Conservation (phyloP, 495 filamentous ascomycete species). For the Neurospora sp. region DNA sequence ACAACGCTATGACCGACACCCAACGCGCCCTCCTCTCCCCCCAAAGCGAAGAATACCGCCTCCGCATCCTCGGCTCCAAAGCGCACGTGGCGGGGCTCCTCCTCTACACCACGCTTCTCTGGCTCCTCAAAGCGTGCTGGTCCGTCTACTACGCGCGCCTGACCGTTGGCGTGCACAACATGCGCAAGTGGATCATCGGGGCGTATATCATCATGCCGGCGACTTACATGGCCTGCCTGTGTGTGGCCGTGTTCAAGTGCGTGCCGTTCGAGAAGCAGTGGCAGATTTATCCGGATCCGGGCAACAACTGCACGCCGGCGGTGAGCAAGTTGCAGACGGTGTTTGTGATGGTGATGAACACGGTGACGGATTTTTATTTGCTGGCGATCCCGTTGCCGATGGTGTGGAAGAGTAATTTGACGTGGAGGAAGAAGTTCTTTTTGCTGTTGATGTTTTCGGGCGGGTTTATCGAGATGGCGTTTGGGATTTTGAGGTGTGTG, state of each 20-base stretch:
- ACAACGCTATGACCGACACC: conserved; percentile 48
- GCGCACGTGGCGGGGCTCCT: conserved; percentile 52
- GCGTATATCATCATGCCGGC: conserved; percentile 41
- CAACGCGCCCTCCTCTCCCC: conserved; percentile 36
- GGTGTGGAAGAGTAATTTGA: conserved; percentile 39
- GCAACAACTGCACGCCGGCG: conserved; percentile 43
- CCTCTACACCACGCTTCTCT: conserved; percentile 46
- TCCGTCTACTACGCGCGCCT: conserved; percentile 51
- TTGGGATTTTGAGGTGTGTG: conserved; percentile 37
- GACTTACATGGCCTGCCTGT: conserved; percentile 46
- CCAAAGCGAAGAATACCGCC: conserved; percentile 35
- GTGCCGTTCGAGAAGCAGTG: conserved; percentile 40
- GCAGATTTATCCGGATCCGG: conserved; percentile 48
- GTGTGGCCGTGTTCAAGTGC: conserved; percentile 46
- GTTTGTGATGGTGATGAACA: conserved; percentile 38
- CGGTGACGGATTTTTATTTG: conserved; percentile 43
- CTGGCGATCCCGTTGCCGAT: conserved; percentile 45
- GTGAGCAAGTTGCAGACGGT: conserved; percentile 35
- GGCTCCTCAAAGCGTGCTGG: conserved; percentile 50
- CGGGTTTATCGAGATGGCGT: conserved; percentile 40
- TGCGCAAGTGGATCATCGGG: conserved; percentile 35
- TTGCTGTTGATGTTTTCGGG: conserved; percentile 40
- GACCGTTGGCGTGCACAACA: conserved; percentile 29
- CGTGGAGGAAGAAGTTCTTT: conserved; percentile 35
- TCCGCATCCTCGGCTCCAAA: conserved; percentile 47